These are phyloP conservation scores for Fusarium continuum DNA, from an alignment of 2,329 filamentous ascomycete species.

Conservation along the genomic window DNA sequence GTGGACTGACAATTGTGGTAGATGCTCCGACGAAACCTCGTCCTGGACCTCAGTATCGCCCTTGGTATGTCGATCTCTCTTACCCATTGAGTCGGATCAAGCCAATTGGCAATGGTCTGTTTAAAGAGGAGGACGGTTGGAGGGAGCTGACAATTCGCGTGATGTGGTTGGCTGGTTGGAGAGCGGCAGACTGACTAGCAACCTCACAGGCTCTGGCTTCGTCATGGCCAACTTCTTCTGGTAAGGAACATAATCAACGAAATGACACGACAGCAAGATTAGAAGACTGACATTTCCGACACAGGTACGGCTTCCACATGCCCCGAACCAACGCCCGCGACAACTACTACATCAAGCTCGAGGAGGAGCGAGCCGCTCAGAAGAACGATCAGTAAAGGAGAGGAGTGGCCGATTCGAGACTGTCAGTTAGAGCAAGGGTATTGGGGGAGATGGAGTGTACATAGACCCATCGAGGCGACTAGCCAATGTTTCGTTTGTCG, in stretches of 20 bases:
- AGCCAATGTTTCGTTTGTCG: slow-evolving; percentile 42
- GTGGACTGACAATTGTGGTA: slow-evolving; percentile 51
- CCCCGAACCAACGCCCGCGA: slow-evolving; percentile 68
- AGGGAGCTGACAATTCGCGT: slow-evolving; percentile 39
- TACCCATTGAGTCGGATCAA: slow-evolving; percentile 1
- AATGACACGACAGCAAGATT: not conserved
- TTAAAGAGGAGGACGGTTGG: slow-evolving; percentile 17
- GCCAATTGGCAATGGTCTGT: slow-evolving; percentile 2
- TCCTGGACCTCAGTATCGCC: slow-evolving; percentile 64
- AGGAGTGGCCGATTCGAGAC: not conserved
- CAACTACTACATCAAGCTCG: slow-evolving; percentile 66
- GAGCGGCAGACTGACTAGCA: slow-evolving; percentile 47
- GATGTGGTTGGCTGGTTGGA: slow-evolving; percentile 42
- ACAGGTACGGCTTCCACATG: slow-evolving; percentile 70
- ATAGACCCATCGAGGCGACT: slow-evolving; percentile 23
- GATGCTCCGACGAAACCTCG: slow-evolving; percentile 69
- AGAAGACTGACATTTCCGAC: slow-evolving; percentile 16
- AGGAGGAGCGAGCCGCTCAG: slow-evolving; percentile 62
- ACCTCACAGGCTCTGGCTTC: slow-evolving; percentile 59
- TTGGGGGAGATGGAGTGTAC: slow-evolving; percentile 15
- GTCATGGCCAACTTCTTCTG: slow-evolving; percentile 66
- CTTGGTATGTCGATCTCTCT: slow-evolving; percentile 59
- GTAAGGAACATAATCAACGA: slow-evolving; percentile 51
- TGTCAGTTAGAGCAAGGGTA: slow-evolving; percentile 5
- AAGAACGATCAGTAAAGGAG: slow-evolving; percentile 44